Evolutionary conservation across 116 monocot genomes (phyloP).

Genomic region (Cymodocea nodosa): DNA sequence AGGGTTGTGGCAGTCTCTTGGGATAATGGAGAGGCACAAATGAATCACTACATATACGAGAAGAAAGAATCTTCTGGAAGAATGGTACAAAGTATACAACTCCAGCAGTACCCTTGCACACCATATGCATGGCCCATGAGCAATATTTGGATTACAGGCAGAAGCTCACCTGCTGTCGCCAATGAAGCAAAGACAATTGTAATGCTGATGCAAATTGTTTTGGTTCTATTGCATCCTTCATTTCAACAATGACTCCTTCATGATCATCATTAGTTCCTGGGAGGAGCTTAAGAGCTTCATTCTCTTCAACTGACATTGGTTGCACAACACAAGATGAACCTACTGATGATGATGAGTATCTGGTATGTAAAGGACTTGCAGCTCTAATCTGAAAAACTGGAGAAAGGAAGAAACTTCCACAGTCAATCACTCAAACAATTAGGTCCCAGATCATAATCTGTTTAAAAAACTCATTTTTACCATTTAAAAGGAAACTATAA

Average conservation of each 20-base stretch:
- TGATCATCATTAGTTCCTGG: slow-evolving; percentile 51
- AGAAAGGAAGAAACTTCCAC: background rate
- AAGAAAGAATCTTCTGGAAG: too few relatives aligned
- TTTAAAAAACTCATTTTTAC: background rate
- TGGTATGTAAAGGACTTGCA: background rate
- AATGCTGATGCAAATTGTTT: slow-evolving; percentile 40
- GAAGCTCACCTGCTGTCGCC: slow-evolving; percentile 56
- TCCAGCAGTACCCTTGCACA: too few relatives aligned
- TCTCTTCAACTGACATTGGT: slow-evolving; percentile 11
- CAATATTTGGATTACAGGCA: too few relatives aligned
- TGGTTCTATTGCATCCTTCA: slow-evolving; percentile 51
- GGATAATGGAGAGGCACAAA: too few relatives aligned
- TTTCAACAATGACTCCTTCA: slow-evolving; percentile 77
- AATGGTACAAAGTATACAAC: too few relatives aligned
- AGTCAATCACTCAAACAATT: background rate
- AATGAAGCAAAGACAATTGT: slow-evolving; percentile 40
- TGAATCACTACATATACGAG: too few relatives aligned
- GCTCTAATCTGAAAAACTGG: slow-evolving; percentile 17
- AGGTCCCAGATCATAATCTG: background rate
- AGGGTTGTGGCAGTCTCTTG: too few relatives aligned
- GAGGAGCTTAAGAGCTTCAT: slow-evolving; percentile 35
- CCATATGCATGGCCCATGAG: too few relatives aligned
- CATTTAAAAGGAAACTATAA: background rate
- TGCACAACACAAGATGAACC: slow-evolving; percentile 14
- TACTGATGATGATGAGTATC: slow-evolving; percentile 16